Base-by-base conservation (phyloP, 371 early-diverging fungal species). In the Mortierella sp. region DNA sequence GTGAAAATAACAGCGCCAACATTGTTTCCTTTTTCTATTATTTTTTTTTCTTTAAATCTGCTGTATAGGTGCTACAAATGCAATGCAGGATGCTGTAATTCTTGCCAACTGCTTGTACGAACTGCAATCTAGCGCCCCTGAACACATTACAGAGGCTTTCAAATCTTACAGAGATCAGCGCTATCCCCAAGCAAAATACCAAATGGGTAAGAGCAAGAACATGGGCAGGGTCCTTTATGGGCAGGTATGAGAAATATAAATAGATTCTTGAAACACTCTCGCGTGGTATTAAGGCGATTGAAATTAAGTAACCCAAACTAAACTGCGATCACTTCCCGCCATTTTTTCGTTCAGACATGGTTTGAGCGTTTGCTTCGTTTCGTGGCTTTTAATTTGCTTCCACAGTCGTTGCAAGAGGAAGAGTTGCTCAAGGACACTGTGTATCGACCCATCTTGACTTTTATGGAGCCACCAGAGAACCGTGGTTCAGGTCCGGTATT, bases 91-190 rank as follows among this genome's bases (percentile, higher is more conserved):
- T 58, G 73, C 78, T 2, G 73, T 78, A 0, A 64, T 78, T 20
- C 70, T 78, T 8, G 69, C 78, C 58, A 78, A 78, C 39, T 71
- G 72, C 49, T 24, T 68, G 43, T 72, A 76, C n/a, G 77, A 77
- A 10, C 30, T 77, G 59, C 9, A 22, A 1, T 72, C 72, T 11
- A 45, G 26, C 12, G 52, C 69, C 0, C 30, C 66, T 18, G 47
- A 62, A 0, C 20, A 73, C 8, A 69, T 78, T 52, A 68, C 37
- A 12, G 24, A 45, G 4, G 68, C 68, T 1, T 72, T 77, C 55
- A 72, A 62, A 28, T 59, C 59, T n/a, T 72, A 60, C 39, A 51
- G 55, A 4, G 65, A 64, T 20, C 63, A 77, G 52, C 72, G 77
- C 0, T 70, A 70, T 39, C 67, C 76, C 10, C 66, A 70, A 8